Evolutionary conservation across 2,329 filamentous ascomycete genomes (phyloP).

Genomic region (Davidsoniella virescens): DNA sequence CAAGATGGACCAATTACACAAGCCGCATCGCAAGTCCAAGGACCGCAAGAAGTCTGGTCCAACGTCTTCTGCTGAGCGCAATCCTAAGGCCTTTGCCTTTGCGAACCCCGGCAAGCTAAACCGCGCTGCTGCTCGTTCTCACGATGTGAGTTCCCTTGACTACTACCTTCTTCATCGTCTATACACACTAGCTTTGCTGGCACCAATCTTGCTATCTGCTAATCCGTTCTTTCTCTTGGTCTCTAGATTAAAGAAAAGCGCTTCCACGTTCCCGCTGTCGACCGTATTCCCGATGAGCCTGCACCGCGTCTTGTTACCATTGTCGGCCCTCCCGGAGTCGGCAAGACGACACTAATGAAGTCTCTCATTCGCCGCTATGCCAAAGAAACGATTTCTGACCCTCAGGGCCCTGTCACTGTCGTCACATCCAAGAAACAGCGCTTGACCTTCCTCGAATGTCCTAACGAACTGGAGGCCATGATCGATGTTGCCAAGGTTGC

Average conservation of each 20-base stretch:
- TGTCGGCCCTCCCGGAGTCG: conserved; percentile 85
- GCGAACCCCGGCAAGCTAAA: conserved; percentile 66
- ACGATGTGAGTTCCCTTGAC: conserved; percentile 39
- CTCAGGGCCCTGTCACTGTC: conserved; percentile 82
- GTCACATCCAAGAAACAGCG: conserved; percentile 93
- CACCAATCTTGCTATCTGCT: conserved; percentile 12
- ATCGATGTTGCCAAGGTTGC: conserved; percentile 95
- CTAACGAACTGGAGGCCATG: conserved; percentile 92
- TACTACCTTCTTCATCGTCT: background rate
- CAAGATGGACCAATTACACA: conserved; percentile 73
- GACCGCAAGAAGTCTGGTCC: conserved; percentile 52
- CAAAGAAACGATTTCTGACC: conserved; percentile 83
- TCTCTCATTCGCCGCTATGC: conserved; percentile 87
- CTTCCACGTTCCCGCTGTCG: conserved; percentile 89
- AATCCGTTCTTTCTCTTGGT: conserved; percentile 10
- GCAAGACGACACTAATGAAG: conserved; percentile 91
- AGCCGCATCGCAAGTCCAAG: conserved; percentile 72
- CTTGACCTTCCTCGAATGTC: conserved; percentile 89
- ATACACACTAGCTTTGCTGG: background rate
- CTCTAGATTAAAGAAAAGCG: conserved; percentile 79
- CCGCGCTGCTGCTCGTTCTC: conserved; percentile 55
- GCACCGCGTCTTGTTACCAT: conserved; percentile 86
- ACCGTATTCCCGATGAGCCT: conserved; percentile 87
- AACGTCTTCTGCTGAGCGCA: conserved; percentile 44
- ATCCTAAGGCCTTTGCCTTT: conserved; percentile 83